Evolutionary conservation across 352 stramenopile genomes (phyloP), one percentile per base, ranked within the genome.

Genomic region (Pythium aquatile): DNA sequence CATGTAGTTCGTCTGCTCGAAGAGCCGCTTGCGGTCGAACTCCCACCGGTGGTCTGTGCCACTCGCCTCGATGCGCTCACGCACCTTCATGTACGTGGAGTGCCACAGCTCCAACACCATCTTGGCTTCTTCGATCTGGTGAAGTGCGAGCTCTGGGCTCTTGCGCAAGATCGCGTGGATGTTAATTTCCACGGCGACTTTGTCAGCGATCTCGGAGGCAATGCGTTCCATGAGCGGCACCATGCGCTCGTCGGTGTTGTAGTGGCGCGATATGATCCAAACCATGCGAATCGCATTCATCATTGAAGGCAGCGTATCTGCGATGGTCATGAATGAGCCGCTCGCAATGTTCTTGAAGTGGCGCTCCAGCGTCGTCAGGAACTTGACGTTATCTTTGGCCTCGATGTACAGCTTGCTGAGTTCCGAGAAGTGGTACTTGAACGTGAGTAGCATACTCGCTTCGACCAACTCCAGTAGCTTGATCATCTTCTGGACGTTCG

Each of bases 221-320:
- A 99, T 98, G 7, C 94, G 81, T 73, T 98, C 94, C 94, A 99
- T 98, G 11, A 99, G 78, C 13, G 93, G 93, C 42, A 98, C 88
- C 91, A 99, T 98, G 4, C 94, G 82, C 62, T 98, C 92, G 56
- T 99, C 96, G n/a, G 91, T 98, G 66, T 99, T 99, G 78, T 98
- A 99, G 65, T 99, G 94, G 0, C 96, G 75, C 26, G 95, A 98
- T 53, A 99, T 98, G 66, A 98, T 98, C 96, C 96, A 99, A 11
- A 99, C 93, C 94, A 98, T 98, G 2, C 91, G 87, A 47, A 99
- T 97, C 1, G 92, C 92, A 61, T 98, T 98, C 87, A 99, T 97
- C 95, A 99, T 98, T 3, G 90, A 97, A 24, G 87, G 91, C 7
- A 99, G 65, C 30, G 92, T 98, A 55, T 98, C 95, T 0, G 93